Base-by-base conservation (phyloP, 163 green algal genomes). In the Scenedesmus sp. region DNA sequence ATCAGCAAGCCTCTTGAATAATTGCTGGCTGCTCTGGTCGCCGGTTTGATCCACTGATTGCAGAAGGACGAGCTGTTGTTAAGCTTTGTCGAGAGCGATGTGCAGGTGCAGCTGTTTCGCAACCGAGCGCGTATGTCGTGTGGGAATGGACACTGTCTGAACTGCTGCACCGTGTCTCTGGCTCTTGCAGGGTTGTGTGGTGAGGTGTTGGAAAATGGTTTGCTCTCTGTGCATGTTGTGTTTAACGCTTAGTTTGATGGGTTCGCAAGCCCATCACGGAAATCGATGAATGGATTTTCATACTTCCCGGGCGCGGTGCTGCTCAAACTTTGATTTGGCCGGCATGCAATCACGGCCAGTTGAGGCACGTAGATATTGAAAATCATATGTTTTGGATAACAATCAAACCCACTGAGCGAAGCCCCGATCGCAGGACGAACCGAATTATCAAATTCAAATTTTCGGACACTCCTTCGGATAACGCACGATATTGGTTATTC, bases 151-250 rank as follows among this genome's bases (percentile, higher is more conserved):
- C 65, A 40, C 65, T 76, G 65, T 30, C 65, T 40, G 65, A 76
- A 76, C 65, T 76, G 65, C 65, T 76, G 65, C 65, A 76, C 65
- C 65, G 65, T 76, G 65, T 76, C 65, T 76, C 65, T 76, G 30
- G 65, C 65, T 76, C 30, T 76, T 76, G 65, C 65, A 76, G 65
- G 65, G 65, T 76, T 76, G 65, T 76, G 65, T 76, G 65, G 65
- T 76, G 65, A 40, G 65, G 65, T 76, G 65, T 76, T 40, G 65
- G 65, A 76, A 33, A 76, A 40, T n/a, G 30, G 65, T 76, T 76
- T 76, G 65, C 6, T 40, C 30, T 37, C 30, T 37, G 7, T 76
- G 30, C 26, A 16, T 16, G 26, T 40, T 76, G 30, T 5, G 5
- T 40, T 16, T 26, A 37, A 76, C 4, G 65, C 65, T 2, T 3